Base-by-base conservation (phyloP, 2,329 filamentous ascomycete genomes). In the Cryphonectria carpinicola region DNA sequence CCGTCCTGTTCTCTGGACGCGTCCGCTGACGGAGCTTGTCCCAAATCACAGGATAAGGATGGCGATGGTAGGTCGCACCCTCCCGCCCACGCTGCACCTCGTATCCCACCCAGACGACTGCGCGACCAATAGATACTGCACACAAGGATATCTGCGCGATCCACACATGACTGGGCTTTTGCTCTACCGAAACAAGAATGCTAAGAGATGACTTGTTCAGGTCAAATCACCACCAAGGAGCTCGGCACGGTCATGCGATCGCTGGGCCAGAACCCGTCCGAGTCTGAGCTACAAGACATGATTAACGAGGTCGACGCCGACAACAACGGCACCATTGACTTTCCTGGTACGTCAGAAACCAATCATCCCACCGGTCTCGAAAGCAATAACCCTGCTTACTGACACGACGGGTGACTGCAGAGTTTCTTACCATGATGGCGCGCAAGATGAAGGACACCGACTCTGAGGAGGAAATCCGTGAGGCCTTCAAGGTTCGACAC, bases 381-480 rank as follows among this genome's bases (percentile, higher is more conserved):
- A 32, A 56, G 58, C 49, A 17, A 37, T 35, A 37, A 58, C 67
- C 60, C 58, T 63, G 60, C 14, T 41, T 54, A 66, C 64, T 43
- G 32, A 32, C n/a, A 67, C 71, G 67, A 61, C 66, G 60, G 66
- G 66, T 41, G 17, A 46, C 56, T 35, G 17, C 79, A 95, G 93
- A 96, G 80, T 96, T 96, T 83, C 86, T 96, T 73, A 96, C 93
- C 74, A 96, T 96, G 93, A 96, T 96, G 93, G 93, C 93, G 72
- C 90, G 93, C 79, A 96, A 96, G 86, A 96, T 96, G 93, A 95
- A 95, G 87, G 93, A 95, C 78, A 96, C 93, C 76, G 93, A 96
- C 80, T 95, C 93, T 65, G 93, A 96, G 83, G 93, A 96, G 84
- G 93, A 96, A 82, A 96, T 96, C 77, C 90, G 93, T 77, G 93